Evolutionary conservation across 306 rosid genomes (phyloP).

Genomic region (Quercus robur): DNA sequence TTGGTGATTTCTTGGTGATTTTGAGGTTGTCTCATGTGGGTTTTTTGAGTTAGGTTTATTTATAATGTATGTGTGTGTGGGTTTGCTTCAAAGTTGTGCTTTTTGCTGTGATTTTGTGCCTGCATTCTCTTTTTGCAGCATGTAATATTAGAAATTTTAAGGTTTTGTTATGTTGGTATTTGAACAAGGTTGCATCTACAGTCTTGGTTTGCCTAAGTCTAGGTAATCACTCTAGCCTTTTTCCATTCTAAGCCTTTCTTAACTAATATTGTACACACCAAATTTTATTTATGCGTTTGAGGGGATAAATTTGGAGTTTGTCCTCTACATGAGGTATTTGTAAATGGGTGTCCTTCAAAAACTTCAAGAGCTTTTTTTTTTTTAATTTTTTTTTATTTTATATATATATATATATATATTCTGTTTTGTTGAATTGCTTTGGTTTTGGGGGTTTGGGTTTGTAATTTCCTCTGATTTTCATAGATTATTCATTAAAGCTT

Average conservation of each 20-base stretch:
- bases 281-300: too few relatives aligned
- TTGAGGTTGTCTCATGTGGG: not conserved
- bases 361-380: not conserved
- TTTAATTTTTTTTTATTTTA: too few relatives aligned
- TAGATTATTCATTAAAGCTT: too few relatives aligned
- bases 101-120: not conserved
- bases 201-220: too few relatives aligned
- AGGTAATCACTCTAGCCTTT: too few relatives aligned
- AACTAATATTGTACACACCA: fast-evolving
- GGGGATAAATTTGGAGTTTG: not conserved
- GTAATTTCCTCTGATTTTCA: too few relatives aligned
- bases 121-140: not conserved
- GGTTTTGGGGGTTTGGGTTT: too few relatives aligned
- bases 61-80: too few relatives aligned
- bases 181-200: too few relatives aligned
- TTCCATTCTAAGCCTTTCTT: too few relatives aligned
- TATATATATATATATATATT: too few relatives aligned
- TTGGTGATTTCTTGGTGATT: not conserved
- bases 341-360: not conserved
- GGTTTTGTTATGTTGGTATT: not conserved
- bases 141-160: not conserved
- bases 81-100: not conserved
- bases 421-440: too few relatives aligned
- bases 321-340: not conserved
- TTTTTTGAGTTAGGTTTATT: not conserved